These are phyloP conservation scores for Penicillium psychrosexuale DNA, from an alignment of 2,329 filamentous ascomycete genomes.

Conservation along the genomic window DNA sequence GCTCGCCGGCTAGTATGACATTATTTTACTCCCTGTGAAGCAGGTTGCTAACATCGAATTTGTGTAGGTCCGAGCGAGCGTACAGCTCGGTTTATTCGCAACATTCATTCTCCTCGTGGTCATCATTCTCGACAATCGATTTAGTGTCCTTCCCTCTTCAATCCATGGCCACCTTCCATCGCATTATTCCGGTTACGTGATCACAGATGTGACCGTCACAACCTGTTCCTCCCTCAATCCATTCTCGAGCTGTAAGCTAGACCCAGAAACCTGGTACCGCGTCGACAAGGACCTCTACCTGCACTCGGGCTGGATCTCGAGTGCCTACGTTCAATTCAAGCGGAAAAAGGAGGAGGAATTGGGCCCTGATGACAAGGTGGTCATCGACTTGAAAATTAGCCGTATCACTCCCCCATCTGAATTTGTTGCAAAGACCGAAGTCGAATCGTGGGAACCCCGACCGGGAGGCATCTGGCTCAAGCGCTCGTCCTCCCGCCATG, in stretches of 20 bases:
- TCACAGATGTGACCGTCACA: conserved; percentile 78
- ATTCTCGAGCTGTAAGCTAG: conserved; percentile 72
- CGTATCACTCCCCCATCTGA: conserved; percentile 64
- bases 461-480: conserved; percentile 79
- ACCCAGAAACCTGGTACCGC: conserved; percentile 71
- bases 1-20: conserved; percentile 43
- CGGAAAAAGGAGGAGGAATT: conserved; percentile 85
- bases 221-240: conserved; percentile 72
- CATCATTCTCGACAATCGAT: conserved; percentile 82
- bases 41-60: conserved; percentile 2
- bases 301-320: conserved; percentile 67
- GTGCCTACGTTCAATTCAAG: conserved; percentile 77
- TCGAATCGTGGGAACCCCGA: conserved; percentile 73
- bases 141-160: conserved; percentile 77
- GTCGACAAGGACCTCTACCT: conserved; percentile 89
- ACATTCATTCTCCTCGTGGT: conserved; percentile 67
- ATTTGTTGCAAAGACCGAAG: conserved; percentile 51
- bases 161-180: conserved; percentile 84
- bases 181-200: conserved; percentile 77
- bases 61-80: conserved; percentile 59
- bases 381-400: conserved; percentile 74
- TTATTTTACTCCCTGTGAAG: neutral
- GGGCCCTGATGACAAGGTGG: conserved; percentile 67
- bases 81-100: conserved; percentile 69
- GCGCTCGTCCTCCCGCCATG: conserved; percentile 66